Base-by-base conservation (phyloP, 1,284 basidiomycete species). In the Microbotryum silenes-acaulis region DNA sequence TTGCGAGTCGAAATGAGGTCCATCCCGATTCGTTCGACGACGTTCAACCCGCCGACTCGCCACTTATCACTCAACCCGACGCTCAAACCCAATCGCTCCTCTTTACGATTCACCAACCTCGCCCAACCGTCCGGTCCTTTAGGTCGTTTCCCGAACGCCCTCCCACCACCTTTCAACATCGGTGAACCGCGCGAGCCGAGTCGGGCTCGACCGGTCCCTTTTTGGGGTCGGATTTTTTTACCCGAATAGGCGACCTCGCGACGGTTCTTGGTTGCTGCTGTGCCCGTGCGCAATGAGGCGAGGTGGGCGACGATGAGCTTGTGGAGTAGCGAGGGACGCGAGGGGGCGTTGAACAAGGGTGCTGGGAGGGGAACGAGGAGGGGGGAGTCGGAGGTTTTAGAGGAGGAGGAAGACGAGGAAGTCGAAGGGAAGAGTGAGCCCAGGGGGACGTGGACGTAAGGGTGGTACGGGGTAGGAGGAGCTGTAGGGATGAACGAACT, bases 271-370 rank as follows among this genome's bases (percentile, higher is more conserved):
- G 92, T 97, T 69, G 80, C 85, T 7, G 89, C 90, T n/a, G 87
- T 86, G 51, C 91, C 93, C 76, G 90, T 86, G 42, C 94, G 87
- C 49, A 92, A 81, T 8, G 85, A 83, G 70, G 96, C 90, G 33
- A 89, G 85, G 75, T 96, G 84, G 74, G 96, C 91, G 10, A 89
- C 85, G 47, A 92, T 87, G 72, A 92, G 94, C 59, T 91, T 82
- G 76, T 98, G 94, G 12, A 98, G 83, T 64, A 98, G 89, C 74
- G 97, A 92, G 23, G 85, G 83, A 56, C 94, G 87, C 50, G 94
- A 84, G 37, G 88, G 88, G 66, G 89, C 85, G 69, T 83, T 81
- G 76, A 98, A 99, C 29, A 98, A 85, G 33, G 83, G 81, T 7
- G 89, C 83, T 66, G 92, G 85, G 44, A 94, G 83, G 53, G 84